These are phyloP conservation scores for Cryptococcus amylolentus DNA, from an alignment of 1,284 basidiomycete species.

Conservation along the genomic window DNA sequence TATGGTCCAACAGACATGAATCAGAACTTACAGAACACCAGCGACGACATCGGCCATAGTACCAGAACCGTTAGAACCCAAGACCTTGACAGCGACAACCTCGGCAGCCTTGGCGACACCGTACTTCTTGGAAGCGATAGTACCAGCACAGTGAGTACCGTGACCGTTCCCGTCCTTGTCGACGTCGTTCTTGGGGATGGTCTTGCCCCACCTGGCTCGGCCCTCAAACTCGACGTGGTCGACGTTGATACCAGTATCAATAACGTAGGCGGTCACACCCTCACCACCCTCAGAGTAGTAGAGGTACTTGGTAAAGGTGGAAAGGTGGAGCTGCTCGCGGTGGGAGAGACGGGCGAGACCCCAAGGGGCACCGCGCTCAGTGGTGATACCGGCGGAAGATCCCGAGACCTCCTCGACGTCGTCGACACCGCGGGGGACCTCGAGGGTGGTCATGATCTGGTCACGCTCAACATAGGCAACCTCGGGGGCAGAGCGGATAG, in stretches of 20 bases:
- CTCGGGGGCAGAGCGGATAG: conserved; percentile 80
- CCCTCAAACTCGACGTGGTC: conserved; percentile 83
- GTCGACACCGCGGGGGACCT: conserved; percentile 49
- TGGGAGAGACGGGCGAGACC: conserved; percentile 96
- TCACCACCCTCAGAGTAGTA: conserved; percentile 74
- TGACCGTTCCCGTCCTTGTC: conserved; percentile 69
- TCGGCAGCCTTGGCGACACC: conserved; percentile 92
- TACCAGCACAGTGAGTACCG: conserved; percentile 78
- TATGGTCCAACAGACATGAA: neutral
- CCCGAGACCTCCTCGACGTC: conserved; percentile 20
- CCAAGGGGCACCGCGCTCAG: conserved; percentile 85
- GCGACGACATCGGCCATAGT: conserved; percentile 90
- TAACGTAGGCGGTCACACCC: conserved; percentile 79
- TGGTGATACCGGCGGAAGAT: conserved; percentile 38
- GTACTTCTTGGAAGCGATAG: conserved; percentile 71
- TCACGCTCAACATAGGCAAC: conserved; percentile 92
- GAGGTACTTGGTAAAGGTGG: conserved; percentile 83
- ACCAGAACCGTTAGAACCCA: conserved; percentile 90
- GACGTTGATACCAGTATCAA: conserved; percentile 72
- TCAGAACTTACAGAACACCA: conserved; percentile 59
- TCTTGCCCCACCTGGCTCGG: conserved; percentile 77
- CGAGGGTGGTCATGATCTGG: conserved; percentile 75
- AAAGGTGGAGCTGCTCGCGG: conserved; percentile 68
- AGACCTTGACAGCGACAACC: conserved; percentile 94
- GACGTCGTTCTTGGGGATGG: conserved; percentile 70